Evolutionary conservation across 495 filamentous ascomycete genomes (phyloP).

Genomic region (Daldinia childiae): DNA sequence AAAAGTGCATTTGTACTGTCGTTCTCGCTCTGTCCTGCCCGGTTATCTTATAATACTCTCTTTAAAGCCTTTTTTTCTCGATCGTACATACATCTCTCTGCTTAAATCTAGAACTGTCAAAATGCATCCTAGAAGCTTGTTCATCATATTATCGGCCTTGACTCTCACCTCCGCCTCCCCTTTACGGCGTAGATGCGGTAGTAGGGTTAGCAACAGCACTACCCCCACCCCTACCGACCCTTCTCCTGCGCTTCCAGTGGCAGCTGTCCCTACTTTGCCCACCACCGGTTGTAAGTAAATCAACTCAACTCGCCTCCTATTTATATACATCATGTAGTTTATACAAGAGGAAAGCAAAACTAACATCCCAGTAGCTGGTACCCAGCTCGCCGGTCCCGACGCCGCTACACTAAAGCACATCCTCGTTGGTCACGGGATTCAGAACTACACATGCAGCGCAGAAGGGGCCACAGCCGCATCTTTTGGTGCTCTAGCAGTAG

Average conservation of each 20-base stretch:
- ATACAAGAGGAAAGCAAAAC: not conserved
- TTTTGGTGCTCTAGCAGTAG: conserved; percentile 71
- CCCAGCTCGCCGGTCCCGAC: conserved; percentile 59
- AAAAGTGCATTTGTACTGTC: conserved; percentile 28
- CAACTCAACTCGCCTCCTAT: not conserved
- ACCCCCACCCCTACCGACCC: conserved; percentile 15
- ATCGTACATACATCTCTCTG: conserved; percentile 1
- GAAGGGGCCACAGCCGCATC: conserved; percentile 46
- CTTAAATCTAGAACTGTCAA: conserved; percentile 27
- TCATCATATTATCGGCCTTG: conserved; percentile 43
- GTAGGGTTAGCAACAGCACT: conserved; percentile 21
- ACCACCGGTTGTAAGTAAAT: conserved; percentile 43
- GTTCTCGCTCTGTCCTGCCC: conserved; percentile 14
- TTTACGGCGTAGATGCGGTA: conserved; percentile 39
- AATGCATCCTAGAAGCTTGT: conserved; percentile 39
- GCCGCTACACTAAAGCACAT: conserved; percentile 65
- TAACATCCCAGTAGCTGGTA: conserved; percentile 37
- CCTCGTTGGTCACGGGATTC: conserved; percentile 74
- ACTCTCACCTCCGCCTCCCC: conserved; percentile 49
- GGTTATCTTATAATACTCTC: conserved; percentile 34
- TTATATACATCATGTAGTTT: no score
- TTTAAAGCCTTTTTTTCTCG: conserved; percentile 22
- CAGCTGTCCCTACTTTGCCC: conserved; percentile 32
- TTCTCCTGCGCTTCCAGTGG: conserved; percentile 19
- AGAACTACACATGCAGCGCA: conserved; percentile 76